phyloP scores from a whole-genome alignment of 164 flowering plant species.

The Magnolia changhungtana region DNA sequence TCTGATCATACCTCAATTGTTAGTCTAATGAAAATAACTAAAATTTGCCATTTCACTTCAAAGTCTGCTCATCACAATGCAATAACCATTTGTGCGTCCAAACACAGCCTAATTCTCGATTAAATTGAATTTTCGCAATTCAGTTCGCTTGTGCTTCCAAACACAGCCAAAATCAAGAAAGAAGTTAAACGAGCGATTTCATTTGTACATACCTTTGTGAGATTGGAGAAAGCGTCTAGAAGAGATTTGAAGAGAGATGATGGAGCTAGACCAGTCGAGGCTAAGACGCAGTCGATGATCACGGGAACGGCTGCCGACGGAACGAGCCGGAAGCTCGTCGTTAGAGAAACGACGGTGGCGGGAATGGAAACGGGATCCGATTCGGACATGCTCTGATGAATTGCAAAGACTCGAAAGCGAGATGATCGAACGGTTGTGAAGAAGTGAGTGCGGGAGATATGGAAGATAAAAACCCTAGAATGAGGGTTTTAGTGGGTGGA shows the following conservation, averaged over 20 bases:
- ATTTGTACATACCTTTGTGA: conserved; percentile 32
- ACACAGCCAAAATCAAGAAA: background rate
- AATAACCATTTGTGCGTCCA: background rate
- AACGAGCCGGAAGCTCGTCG: conserved; percentile 48
- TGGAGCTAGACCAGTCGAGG: conserved; percentile 50
- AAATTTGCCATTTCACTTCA: no score
- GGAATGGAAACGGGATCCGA: conserved; percentile 24
- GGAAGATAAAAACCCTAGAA: background rate
- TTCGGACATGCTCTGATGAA: conserved; percentile 5
- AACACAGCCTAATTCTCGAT: background rate
- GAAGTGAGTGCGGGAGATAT: background rate
- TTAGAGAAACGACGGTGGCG: conserved; percentile 36
- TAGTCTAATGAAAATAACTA: no score
- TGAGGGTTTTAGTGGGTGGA: background rate
- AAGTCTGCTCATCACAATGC: no score
- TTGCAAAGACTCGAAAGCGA: background rate
- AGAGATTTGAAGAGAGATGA: conserved; percentile 53
- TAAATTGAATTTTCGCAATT: background rate
- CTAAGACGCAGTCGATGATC: conserved; percentile 66
- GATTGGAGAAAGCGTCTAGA: conserved; percentile 37
- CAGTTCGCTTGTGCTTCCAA: background rate
- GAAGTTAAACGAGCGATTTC: background rate
- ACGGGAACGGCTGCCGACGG: conserved; percentile 66
- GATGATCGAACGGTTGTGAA: background rate
- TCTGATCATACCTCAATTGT: no score